These are phyloP conservation scores for Alternaria ventricosa DNA, from an alignment of 2,329 filamentous ascomycete genomes.

Conservation along the genomic window DNA sequence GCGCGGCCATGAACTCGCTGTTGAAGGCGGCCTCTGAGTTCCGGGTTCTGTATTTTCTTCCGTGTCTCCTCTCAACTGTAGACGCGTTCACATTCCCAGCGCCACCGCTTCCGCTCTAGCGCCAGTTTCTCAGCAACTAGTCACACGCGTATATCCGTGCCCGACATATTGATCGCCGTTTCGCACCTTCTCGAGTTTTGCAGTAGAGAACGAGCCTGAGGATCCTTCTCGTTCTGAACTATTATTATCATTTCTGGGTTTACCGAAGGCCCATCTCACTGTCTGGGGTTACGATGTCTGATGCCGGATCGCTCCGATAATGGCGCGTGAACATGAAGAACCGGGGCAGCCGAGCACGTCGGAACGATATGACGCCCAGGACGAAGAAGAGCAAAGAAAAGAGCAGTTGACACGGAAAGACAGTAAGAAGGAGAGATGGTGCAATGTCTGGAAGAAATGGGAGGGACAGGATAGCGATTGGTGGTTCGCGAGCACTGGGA, in stretches of 20 bases:
- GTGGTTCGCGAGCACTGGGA: slow-evolving; percentile 50
- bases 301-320: not conserved
- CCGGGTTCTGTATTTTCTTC: not conserved
- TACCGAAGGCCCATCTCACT: not conserved
- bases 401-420: not conserved
- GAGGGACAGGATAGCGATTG: slow-evolving; percentile 37
- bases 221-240: not conserved
- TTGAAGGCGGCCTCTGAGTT: not conserved
- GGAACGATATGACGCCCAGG: not conserved
- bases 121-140: slow-evolving; percentile 25
- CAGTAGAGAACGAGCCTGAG: not conserved
- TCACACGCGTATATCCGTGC: not conserved
- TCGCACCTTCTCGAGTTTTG: not conserved
- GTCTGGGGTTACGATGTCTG: not conserved
- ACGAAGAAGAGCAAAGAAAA: not conserved
- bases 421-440: slow-evolving; percentile 9
- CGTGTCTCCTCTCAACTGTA: not conserved
- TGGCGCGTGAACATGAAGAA: slow-evolving; percentile 6
- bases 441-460: slow-evolving; percentile 20
- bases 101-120: slow-evolving; percentile 12
- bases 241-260: no score
- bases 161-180: not conserved
- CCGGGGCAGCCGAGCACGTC: not conserved
- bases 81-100: slow-evolving; percentile 2
- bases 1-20: not conserved